Base-by-base conservation (phyloP, 164 flowering plant species). In the Brasenia schreberi region DNA sequence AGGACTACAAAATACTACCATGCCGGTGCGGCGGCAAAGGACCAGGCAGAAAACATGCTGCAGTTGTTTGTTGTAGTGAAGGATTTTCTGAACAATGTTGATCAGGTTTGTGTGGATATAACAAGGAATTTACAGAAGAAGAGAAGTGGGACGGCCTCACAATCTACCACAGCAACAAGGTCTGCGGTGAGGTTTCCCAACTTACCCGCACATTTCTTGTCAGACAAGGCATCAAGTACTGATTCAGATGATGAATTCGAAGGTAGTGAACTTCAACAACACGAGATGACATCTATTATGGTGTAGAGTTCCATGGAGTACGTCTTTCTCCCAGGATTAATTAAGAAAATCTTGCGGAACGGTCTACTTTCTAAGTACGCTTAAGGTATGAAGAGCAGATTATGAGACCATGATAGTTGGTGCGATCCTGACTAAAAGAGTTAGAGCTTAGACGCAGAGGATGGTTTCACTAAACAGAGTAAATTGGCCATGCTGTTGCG, bases 1-100 rank as follows among this genome's bases (percentile, higher is more conserved):
- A 83, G 70, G 69, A 91, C 96, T 23, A 82, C 83, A 42, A 82
- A 85, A 18, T 91, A 88, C 67, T 91, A 88, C 62, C 97, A 85
- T 69, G 80, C 86, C 14, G 88, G 87, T 62, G 62, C 62, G 14
- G 77, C 74, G 23, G 62, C 78, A 7, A 83, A 79, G 59, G 87
- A 84, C 14, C 82, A 72, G 66, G 78, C 64, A 18, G 65, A 68
- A 16, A 65, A 74, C 5, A 81, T 77, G 6, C 76, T 91, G 66
- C 91, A 85, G 19, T 45, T 91, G 65, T 91, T 91, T 66, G 78
- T 71, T 17, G 79, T 87, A 18, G 84, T 91, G 42, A 84, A 80
- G 62, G 91, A 85, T 74, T 91, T 91, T 49, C 73, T 88, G 18
- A 73, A 71, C 56, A 83, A 77, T 86, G 96, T 89, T 61, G 97